Percentiles rank a stretch among this genome's conserved stretches.
Conservation (phyloP, 2,329 filamentous ascomycete genomes). For the Colletotrichum destructivum region DNA sequence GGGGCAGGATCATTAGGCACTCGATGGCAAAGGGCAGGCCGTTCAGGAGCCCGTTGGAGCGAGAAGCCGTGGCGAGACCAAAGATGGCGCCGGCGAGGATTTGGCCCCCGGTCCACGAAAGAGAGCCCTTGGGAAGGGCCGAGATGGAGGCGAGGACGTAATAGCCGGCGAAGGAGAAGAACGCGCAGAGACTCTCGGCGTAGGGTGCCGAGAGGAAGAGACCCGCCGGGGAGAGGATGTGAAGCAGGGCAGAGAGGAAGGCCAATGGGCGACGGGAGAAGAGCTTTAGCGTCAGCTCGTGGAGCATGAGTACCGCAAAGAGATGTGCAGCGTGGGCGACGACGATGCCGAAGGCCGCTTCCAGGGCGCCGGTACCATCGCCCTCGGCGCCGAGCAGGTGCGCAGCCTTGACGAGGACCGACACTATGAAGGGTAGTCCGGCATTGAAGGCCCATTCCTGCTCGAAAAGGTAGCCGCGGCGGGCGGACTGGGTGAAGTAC, state of each 20-base stretch:
- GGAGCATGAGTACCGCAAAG: constrained; percentile 80
- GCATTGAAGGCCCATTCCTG: constrained; percentile 88
- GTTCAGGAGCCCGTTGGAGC: constrained; percentile 89
- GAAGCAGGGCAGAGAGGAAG: constrained; percentile 79
- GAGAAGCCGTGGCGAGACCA: constrained; percentile 79
- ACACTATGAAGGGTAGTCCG: constrained; percentile 61
- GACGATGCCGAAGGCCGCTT: constrained; percentile 71
- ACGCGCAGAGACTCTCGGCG: constrained; percentile 83
- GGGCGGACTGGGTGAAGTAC: constrained; percentile 78
- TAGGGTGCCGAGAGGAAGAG: constrained; percentile 92
- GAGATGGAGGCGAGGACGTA: constrained; percentile 75
- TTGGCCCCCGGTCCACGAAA: constrained; percentile 63
- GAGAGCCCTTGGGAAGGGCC: constrained; percentile 52
- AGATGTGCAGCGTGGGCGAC: constrained; percentile 84
- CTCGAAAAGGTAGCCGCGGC: constrained; percentile 79
- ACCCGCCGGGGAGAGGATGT: constrained; percentile 89
- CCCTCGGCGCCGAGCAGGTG: constrained; percentile 45
- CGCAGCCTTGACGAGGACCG: constrained; percentile 51
- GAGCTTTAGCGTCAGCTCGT: constrained; percentile 74
- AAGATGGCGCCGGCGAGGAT: constrained; percentile 78
- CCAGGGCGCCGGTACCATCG: constrained; percentile 46
- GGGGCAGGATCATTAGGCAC: constrained; percentile 58
- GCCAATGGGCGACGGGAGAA: constrained; percentile 69
- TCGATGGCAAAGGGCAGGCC: constrained; percentile 83
- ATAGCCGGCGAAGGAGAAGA: constrained; percentile 82